phyloP scores from a whole-genome alignment of 2,329 filamentous ascomycete genomes.

The Botrytis sinoallii region DNA sequence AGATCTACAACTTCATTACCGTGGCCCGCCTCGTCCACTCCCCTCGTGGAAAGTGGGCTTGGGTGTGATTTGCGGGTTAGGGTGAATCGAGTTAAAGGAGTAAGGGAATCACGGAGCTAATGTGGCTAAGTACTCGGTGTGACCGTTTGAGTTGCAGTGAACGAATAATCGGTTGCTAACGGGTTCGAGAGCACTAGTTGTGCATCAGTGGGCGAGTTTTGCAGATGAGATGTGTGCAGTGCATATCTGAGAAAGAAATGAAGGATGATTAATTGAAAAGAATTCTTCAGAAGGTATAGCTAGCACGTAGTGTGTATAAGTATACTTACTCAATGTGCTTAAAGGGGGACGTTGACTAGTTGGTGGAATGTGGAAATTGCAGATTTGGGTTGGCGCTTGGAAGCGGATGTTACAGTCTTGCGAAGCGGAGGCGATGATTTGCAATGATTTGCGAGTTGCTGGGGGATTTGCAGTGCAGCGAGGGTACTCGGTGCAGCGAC shows the following conservation, averaged over 20 bases:
- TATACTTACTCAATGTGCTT: not conserved
- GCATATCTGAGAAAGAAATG: not conserved
- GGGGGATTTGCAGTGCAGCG: not conserved
- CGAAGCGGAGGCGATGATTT: not conserved
- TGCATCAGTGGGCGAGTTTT: not conserved
- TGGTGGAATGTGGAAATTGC: not conserved
- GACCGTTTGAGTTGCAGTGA: slow-evolving; percentile 5
- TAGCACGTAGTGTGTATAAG: not conserved
- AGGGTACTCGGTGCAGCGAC: not conserved
- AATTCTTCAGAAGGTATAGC: not conserved
- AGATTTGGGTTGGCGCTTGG: not conserved
- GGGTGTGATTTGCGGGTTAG: not conserved
- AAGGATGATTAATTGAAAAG: not conserved
- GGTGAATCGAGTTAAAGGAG: not conserved
- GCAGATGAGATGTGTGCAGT: not conserved
- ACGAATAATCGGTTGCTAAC: not conserved
- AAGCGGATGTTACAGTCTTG: not conserved
- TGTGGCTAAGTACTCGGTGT: slow-evolving; percentile 4
- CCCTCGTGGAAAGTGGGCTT: not conserved
- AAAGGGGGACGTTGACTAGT: not conserved
- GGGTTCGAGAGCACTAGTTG: not conserved
- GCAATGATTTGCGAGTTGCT: not conserved
- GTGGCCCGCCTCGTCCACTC: not conserved
- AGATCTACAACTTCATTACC: not conserved
- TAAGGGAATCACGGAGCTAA: not conserved